A percentile compares a stretch with the other conserved stretches of the same genome.
phyloP scores from a whole-genome alignment of 495 filamentous ascomycete species.

The Rhizodiscina lignyota region DNA sequence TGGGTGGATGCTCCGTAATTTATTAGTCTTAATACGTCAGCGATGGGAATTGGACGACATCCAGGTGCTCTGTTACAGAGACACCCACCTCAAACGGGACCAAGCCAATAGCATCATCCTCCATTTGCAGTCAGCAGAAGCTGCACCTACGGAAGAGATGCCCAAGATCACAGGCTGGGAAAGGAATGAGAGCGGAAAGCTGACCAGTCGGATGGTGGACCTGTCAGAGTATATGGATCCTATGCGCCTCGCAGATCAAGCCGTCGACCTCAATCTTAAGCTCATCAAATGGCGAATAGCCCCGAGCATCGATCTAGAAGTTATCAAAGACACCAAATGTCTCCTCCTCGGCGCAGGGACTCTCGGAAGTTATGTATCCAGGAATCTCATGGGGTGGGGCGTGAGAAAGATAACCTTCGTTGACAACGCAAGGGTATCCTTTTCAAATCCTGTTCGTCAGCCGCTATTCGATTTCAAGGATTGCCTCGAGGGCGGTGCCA shows the following conservation, averaged over 20 bases:
- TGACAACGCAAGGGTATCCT: constrained; percentile 85
- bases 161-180: constrained; percentile 95
- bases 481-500: constrained; percentile 67
- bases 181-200: constrained; percentile 56
- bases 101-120: constrained; percentile 68
- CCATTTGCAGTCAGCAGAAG: constrained; percentile 28
- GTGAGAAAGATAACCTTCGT: constrained; percentile 94
- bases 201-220: constrained; percentile 59
- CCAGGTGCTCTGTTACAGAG: constrained; percentile 82
- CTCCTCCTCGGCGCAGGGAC: constrained; percentile 91
- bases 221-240: constrained; percentile 89
- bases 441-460: constrained; percentile 94
- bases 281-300: constrained; percentile 97
- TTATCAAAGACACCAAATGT: constrained; percentile 80
- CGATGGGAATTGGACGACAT: constrained; percentile 62
- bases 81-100: constrained; percentile 56
- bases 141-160: constrained; percentile 28
- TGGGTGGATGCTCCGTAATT: constrained; percentile 83
- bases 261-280: constrained; percentile 95
- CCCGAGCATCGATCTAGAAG: constrained; percentile 70
- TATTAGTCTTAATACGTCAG: constrained; percentile 69
- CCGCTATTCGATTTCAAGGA: constrained; percentile 82
- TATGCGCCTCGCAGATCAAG: constrained; percentile 67
- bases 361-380: constrained; percentile 79
- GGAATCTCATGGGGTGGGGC: constrained; percentile 88